A percentile compares a stretch with the other conserved stretches of the same genome.
Conservation (phyloP, 371 early-diverging fungal genomes). For the Rhizomucor miehei region DNA sequence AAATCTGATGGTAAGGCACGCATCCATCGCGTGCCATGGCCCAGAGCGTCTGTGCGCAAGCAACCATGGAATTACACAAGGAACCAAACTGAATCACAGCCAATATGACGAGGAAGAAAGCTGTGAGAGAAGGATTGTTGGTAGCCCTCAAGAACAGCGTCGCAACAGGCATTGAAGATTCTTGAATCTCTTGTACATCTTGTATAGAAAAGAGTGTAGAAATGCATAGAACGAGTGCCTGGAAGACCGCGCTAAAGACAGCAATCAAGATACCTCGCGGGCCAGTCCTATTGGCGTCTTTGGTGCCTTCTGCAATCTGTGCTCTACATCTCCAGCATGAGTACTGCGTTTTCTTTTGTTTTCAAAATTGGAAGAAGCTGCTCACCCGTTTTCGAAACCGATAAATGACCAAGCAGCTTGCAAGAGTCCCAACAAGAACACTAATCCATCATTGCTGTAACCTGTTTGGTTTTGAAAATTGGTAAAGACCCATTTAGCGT, state of each 20-base stretch:
- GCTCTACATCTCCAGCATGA: conserved; percentile 4
- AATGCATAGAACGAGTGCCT: conserved; percentile 34
- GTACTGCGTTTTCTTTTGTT: background rate
- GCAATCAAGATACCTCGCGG: conserved; percentile 39
- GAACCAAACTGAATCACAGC: conserved; percentile 23
- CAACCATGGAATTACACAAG: conserved; percentile 16
- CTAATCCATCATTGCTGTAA: conserved; percentile 22
- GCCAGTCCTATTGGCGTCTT: conserved; percentile 31
- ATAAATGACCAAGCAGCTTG: conserved; percentile 36
- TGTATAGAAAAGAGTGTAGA: conserved; percentile 37
- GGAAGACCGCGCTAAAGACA: conserved; percentile 27
- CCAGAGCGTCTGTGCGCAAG: conserved; percentile 16
- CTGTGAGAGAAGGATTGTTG: conserved; percentile 6
- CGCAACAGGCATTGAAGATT: conserved; percentile 14
- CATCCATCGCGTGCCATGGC: conserved; percentile 26
- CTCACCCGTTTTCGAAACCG: conserved; percentile 31
- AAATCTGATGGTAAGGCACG: conserved; percentile 16
- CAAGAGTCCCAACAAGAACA: conserved; percentile 35
- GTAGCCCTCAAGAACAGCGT: conserved; percentile 19
- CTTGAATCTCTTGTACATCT: conserved; percentile 26
- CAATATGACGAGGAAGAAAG: conserved; percentile 25
- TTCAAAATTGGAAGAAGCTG: background rate
- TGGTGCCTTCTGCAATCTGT: conserved; percentile 41
- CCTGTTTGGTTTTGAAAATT: conserved; percentile 37
- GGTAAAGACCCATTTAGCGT: conserved; percentile 38